These are phyloP conservation scores for Acidomyces sp. DNA, from an alignment of 495 filamentous ascomycete species.

Conservation along the genomic window DNA sequence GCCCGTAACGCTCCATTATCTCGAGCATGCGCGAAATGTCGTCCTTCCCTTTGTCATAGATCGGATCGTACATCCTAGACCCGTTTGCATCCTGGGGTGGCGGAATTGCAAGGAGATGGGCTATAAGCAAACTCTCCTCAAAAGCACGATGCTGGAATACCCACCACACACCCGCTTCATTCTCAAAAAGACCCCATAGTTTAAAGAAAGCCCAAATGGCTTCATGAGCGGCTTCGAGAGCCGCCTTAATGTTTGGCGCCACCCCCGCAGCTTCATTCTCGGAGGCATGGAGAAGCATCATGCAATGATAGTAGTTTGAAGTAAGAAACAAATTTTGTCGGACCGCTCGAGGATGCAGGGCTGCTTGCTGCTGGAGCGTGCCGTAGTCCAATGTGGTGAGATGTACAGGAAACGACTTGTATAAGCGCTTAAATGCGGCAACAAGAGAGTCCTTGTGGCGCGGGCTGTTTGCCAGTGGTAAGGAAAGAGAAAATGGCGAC, in stretches of 20 bases:
- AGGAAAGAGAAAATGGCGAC: conserved; percentile 48
- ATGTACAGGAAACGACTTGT: conserved; percentile 47
- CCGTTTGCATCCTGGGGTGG: background rate
- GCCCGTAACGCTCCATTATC: conserved; percentile 25
- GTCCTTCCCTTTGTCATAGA: conserved; percentile 17
- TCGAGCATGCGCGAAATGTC: conserved; percentile 20
- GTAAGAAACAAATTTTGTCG: conserved; percentile 56
- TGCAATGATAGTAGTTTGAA: conserved; percentile 60
- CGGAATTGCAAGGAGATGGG: conserved; percentile 18
- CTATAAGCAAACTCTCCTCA: conserved; percentile 41
- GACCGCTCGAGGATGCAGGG: conserved; percentile 43
- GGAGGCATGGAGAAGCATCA: conserved; percentile 54
- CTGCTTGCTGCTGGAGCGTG: conserved; percentile 36
- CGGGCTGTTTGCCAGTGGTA: conserved; percentile 46
- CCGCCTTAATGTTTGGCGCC: conserved; percentile 40
- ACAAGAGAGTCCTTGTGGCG: conserved; percentile 49
- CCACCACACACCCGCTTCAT: conserved; percentile 62
- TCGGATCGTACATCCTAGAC: background rate
- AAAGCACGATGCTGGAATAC: conserved; percentile 64
- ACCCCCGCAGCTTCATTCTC: conserved; percentile 47
- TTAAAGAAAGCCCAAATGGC: conserved; percentile 53
- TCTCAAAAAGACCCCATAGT: conserved; percentile 46
- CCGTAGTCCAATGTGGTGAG: conserved; percentile 49
- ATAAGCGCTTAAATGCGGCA: conserved; percentile 46
- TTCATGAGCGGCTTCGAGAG: conserved; percentile 56